Conservation (phyloP, 169 alveolate genomes). For the Blepharisma undulans region DNA sequence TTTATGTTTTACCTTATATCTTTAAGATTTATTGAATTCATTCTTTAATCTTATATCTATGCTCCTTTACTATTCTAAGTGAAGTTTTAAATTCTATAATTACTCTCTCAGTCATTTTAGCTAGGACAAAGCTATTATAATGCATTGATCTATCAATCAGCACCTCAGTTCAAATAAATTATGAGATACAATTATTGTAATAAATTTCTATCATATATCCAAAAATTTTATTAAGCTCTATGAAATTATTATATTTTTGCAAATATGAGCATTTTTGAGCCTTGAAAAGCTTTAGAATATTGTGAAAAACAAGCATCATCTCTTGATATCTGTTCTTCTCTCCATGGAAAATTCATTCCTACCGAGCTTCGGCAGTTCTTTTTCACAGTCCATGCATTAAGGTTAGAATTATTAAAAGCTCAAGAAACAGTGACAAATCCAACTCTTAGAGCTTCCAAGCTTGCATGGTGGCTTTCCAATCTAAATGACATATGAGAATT, state of each 20-base stretch:
- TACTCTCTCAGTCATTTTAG: too few relatives aligned
- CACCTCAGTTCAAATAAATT: too few relatives aligned
- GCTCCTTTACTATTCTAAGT: too few relatives aligned
- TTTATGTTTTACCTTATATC: too few relatives aligned
- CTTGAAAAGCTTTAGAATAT: slow-evolving; percentile 14
- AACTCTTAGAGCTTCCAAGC: background rate
- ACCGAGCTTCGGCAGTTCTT: slow-evolving; percentile 13
- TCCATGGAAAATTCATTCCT: slow-evolving; percentile 40
- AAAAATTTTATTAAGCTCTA: too few relatives aligned
- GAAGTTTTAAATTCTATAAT: too few relatives aligned
- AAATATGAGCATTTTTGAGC: slow-evolving; percentile 37
- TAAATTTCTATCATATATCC: too few relatives aligned
- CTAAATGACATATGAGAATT: background rate
- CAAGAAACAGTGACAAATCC: background rate
- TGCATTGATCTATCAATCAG: too few relatives aligned
- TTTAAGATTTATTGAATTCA: too few relatives aligned
- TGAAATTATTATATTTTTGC: background rate
- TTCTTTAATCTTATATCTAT: too few relatives aligned
- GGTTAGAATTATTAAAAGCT: slow-evolving; percentile 1
- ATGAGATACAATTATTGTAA: too few relatives aligned
- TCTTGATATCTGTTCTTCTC: background rate
- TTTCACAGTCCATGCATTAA: slow-evolving; percentile 18
- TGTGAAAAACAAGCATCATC: slow-evolving; percentile 7
- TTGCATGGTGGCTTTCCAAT: slow-evolving; percentile 26
- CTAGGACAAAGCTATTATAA: too few relatives aligned